phyloP scores from a whole-genome alignment of 2,329 filamentous ascomycete genomes.

The Davidsoniella eucalypti region DNA sequence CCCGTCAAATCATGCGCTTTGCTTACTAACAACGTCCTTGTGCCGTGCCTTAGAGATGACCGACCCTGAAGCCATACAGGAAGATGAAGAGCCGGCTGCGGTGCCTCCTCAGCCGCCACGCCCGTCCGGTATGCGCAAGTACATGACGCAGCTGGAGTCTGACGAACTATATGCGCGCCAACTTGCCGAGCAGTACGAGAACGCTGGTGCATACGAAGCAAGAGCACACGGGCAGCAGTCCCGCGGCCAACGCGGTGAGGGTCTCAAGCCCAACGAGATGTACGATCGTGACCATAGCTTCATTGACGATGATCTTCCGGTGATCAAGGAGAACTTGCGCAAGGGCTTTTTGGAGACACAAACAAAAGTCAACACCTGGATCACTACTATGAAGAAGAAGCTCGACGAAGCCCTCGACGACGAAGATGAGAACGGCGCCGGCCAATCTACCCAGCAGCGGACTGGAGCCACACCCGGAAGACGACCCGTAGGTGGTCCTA shows the following conservation, averaged over 20 bases:
- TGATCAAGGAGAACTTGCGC: slow-evolving; percentile 80
- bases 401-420: slow-evolving; percentile 78
- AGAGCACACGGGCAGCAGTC: slow-evolving; percentile 24
- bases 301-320: slow-evolving; percentile 85
- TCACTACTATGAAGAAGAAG: slow-evolving; percentile 79
- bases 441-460: slow-evolving; percentile 2
- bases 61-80: slow-evolving; percentile 50
- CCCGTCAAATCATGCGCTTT: neutral
- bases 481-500: slow-evolving; percentile 39
- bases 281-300: slow-evolving; percentile 68
- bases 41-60: slow-evolving; percentile 45
- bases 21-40: neutral
- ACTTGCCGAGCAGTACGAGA: slow-evolving; percentile 79
- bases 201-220: slow-evolving; percentile 39
- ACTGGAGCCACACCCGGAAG: slow-evolving; percentile 18
- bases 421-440: slow-evolving; percentile 27
- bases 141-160: slow-evolving; percentile 68
- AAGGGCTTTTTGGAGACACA: slow-evolving; percentile 95
- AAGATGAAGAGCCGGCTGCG: slow-evolving; percentile 31
- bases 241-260: slow-evolving; percentile 20
- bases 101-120: slow-evolving; percentile 72
- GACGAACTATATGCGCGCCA: slow-evolving; percentile 87
- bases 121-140: slow-evolving; percentile 40
- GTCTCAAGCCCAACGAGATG: slow-evolving; percentile 35
- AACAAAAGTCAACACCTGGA: slow-evolving; percentile 82